These are phyloP conservation scores for Datisca glomerata DNA, from an alignment of 306 rosid genomes.

Conservation along the genomic window DNA sequence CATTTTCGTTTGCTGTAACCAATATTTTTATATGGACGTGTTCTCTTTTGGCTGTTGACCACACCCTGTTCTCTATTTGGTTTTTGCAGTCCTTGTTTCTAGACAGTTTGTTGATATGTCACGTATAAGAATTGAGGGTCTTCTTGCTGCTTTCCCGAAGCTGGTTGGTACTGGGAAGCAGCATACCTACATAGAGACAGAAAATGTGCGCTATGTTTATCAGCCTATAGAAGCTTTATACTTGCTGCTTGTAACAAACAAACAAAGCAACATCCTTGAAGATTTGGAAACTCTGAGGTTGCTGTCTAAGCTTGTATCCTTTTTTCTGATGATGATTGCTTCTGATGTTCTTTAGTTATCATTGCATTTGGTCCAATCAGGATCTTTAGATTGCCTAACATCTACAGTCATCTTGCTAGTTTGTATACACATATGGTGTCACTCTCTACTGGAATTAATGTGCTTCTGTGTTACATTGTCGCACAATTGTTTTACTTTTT, in stretches of 20 bases:
- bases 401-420: no score
- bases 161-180: slow-evolving; percentile 93
- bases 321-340: no score
- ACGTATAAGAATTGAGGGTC: slow-evolving; percentile 94
- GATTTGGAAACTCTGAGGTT: slow-evolving; percentile 90
- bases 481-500: no score
- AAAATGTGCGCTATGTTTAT: slow-evolving; percentile 92
- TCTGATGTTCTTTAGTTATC: no score
- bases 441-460: no score
- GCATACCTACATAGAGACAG: slow-evolving; percentile 91
- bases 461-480: no score
- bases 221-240: slow-evolving; percentile 91
- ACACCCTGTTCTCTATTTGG: background rate
- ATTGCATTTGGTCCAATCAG: no score
- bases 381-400: no score
- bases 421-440: no score
- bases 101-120: slow-evolving; percentile 91
- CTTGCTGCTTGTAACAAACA: slow-evolving; percentile 96
- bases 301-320: slow-evolving; percentile 95
- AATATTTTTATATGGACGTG: background rate
- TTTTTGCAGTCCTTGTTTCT: slow-evolving; percentile 73
- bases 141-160: slow-evolving; percentile 96
- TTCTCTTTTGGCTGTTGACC: no score
- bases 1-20: background rate
- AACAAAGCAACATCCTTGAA: slow-evolving; percentile 90